These are phyloP conservation scores for Arthrobotrys musiformis DNA, from an alignment of 2,329 filamentous ascomycete genomes.

Conservation along the genomic window DNA sequence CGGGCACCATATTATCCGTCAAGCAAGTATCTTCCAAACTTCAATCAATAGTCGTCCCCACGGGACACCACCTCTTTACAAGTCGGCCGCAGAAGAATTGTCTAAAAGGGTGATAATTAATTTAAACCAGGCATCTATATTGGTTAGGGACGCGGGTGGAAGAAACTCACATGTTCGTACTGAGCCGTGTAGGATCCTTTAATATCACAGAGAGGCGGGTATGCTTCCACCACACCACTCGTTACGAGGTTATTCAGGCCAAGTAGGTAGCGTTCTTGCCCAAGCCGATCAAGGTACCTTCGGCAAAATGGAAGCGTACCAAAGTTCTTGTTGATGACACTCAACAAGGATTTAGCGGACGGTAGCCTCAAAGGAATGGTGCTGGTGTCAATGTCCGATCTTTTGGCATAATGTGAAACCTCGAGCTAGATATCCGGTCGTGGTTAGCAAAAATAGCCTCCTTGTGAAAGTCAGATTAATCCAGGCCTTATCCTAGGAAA, in stretches of 20 bases:
- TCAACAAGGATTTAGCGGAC: constrained; percentile 85
- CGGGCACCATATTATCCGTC: not conserved
- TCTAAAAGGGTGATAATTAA: constrained; percentile 64
- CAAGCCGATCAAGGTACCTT: constrained; percentile 89
- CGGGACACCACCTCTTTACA: constrained; percentile 89
- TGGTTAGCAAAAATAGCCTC: not conserved
- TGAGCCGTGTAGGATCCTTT: constrained; percentile 96
- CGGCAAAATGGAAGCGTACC: constrained; percentile 90
- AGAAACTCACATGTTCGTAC: constrained; percentile 83
- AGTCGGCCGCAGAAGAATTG: constrained; percentile 78
- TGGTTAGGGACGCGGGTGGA: not conserved
- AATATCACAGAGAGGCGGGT: constrained; percentile 87
- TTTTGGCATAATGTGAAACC: constrained; percentile 86
- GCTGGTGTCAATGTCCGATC: constrained; percentile 71
- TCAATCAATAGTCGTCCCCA: constrained; percentile 79
- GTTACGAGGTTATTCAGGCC: constrained; percentile 88
- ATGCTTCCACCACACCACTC: constrained; percentile 85
- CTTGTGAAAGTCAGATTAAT: not conserved
- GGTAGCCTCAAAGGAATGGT: constrained; percentile 80
- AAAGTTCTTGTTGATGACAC: constrained; percentile 95
- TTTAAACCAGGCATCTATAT: not conserved
- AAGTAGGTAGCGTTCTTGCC: constrained; percentile 91
- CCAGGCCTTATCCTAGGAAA: not conserved
- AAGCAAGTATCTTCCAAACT: not conserved
- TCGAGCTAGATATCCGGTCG: constrained; percentile 69